Conservation (phyloP, 2,329 filamentous ascomycete genomes). For the Colletotrichum tamarilloi region DNA sequence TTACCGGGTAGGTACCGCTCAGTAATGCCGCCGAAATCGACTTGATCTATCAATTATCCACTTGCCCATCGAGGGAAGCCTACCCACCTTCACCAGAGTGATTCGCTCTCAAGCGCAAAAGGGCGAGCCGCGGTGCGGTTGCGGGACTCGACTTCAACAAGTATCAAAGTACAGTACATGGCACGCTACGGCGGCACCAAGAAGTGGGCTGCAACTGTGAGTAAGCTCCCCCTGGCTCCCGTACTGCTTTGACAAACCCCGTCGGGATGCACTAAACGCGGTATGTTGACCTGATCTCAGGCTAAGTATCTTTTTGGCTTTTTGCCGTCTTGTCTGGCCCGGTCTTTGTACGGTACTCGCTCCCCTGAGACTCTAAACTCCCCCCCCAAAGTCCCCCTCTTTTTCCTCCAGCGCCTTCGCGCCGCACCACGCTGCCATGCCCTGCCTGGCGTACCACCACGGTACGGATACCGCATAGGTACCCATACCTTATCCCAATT, state of each 20-base stretch:
- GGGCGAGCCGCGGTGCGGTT: slow-evolving; percentile 26
- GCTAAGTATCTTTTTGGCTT: slow-evolving; percentile 20
- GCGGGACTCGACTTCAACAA: slow-evolving; percentile 21
- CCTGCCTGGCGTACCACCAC: background rate
- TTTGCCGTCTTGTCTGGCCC: slow-evolving; percentile 3
- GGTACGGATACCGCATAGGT: background rate
- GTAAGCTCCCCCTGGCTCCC: slow-evolving; percentile 32
- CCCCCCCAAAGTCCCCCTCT: background rate
- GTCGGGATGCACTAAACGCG: slow-evolving; percentile 10
- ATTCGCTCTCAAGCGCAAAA: slow-evolving; percentile 29
- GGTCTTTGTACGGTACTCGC: slow-evolving; percentile 3
- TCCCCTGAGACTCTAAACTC: no score
- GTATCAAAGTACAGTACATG: slow-evolving; percentile 29
- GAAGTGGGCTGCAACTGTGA: slow-evolving; percentile 13
- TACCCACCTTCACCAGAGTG: slow-evolving; percentile 22
- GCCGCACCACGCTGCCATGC: background rate
- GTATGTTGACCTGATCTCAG: slow-evolving; percentile 14
- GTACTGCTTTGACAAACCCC: slow-evolving; percentile 16
- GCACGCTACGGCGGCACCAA: slow-evolving; percentile 5
- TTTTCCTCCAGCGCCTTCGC: background rate
- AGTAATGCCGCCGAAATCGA: background rate
- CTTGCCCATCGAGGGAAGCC: slow-evolving; percentile 31
- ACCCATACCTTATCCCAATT: slow-evolving; percentile 7
- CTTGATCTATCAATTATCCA: slow-evolving; percentile 18
- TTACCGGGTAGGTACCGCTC: background rate